Base-by-base conservation (phyloP, 2,329 filamentous ascomycete species). In the Metarhizium sp. region DNA sequence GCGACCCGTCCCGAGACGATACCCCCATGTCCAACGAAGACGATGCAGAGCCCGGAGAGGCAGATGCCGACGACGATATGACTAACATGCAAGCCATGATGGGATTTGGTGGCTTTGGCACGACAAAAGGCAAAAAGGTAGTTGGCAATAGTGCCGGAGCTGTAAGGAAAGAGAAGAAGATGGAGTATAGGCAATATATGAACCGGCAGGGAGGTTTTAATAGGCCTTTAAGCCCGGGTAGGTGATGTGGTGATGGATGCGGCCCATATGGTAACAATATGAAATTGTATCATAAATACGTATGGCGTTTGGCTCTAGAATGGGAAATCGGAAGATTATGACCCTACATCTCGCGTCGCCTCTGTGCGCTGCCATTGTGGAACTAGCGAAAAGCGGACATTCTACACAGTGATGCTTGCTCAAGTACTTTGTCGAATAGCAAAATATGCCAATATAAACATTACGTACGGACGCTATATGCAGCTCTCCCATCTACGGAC, bases 101-200 rank as follows among this genome's bases (percentile, higher is more conserved):
- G 88, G 94, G 94, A 2, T 96, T 99, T 66, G 84, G 84, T 18
- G 82, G 80, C 1, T 99, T 97, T 72, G 86, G 85, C 56, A 85
- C 84, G 29, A 97, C 94, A 20, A 95, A 97, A 72, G 84, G 88
- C 58, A 90, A 87, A 54, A 95, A 96, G 67, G 85, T 99, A 1
- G 79, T 82, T 0, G 94, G 94, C 2, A 99, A 99, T 67, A 84
- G 91, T 66, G 83, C 86, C 46, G 92, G 88, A 55, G 90, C 78
- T 0, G 84, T 96, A 53, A 78, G 86, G 62, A 96, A 94, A 78
- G 90, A 94, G 74, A 96, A 96, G 83, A 92, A 90, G 82, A 88
- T 86, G 14, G 83, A 95, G 76, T 97, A 96, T 67, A 81, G 94
- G 63, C 94, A 99, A 80, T 99, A 99, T 72, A 99, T 99, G 84